Conservation (phyloP, 345 rosid genomes). For the Conringia planisiliqua region DNA sequence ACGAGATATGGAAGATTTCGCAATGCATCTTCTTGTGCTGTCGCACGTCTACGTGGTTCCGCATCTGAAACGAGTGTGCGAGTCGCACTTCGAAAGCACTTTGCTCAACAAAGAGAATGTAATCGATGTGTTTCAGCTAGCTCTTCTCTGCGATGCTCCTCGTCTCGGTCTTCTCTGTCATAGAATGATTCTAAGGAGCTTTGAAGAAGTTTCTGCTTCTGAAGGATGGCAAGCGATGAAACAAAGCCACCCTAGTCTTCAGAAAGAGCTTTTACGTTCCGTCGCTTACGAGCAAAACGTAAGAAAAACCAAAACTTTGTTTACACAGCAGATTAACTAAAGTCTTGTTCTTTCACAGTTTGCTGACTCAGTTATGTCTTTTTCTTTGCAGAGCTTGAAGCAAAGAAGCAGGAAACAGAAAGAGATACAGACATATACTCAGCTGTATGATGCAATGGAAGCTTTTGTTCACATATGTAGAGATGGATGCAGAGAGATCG, state of each 20-base stretch:
- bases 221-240: slow-evolving; percentile 80
- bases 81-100: slow-evolving; percentile 45
- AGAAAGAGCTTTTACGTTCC: slow-evolving; percentile 56
- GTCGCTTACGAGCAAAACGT: slow-evolving; percentile 54
- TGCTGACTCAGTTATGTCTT: background rate
- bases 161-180: slow-evolving; percentile 67
- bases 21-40: slow-evolving; percentile 60
- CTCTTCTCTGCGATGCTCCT: slow-evolving; percentile 81
- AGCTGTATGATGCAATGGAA: slow-evolving; percentile 82
- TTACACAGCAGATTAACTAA: background rate
- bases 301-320: slow-evolving; percentile 7
- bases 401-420: slow-evolving; percentile 50
- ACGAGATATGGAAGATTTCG: slow-evolving; percentile 67
- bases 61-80: slow-evolving; percentile 57
- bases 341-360: background rate
- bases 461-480: slow-evolving; percentile 87
- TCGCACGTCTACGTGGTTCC: slow-evolving; percentile 75
- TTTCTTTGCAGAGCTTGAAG: slow-evolving; percentile 42
- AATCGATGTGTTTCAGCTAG: slow-evolving; percentile 73
- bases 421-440: slow-evolving; percentile 60
- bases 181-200: slow-evolving; percentile 53
- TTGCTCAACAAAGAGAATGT: slow-evolving; percentile 63
- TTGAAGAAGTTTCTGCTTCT: slow-evolving; percentile 43
- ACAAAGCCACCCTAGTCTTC: slow-evolving; percentile 70
- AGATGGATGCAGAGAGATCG: slow-evolving; percentile 85